Evolutionary conservation across 257 asterid species (phyloP), one percentile per base, ranked within the genome.

Genomic region (Solanum sitiens): DNA sequence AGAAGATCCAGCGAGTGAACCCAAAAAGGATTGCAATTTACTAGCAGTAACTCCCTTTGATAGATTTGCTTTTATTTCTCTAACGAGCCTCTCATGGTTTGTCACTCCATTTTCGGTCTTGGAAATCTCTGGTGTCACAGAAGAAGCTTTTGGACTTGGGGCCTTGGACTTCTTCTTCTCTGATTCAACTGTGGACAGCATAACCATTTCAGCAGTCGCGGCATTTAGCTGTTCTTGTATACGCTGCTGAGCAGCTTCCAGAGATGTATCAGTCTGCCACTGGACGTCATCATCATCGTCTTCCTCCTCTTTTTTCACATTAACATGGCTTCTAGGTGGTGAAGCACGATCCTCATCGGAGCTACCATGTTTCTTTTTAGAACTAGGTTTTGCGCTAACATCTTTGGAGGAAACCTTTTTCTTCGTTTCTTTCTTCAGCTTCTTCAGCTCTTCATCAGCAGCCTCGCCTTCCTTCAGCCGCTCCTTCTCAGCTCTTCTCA

Each of bases 401-500:
- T 87, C 89, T 72, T 80, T 87, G 8, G 89, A 63, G 33, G 89
- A 59, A 53, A 50, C 89, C 47, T 87, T 87, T 27, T 87, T 87
- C 86, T 87, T 87, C 15, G 83, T 16, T n/a, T 87, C 88, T 42
- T 87, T 87, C 89, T 87, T 87, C 82, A 67, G 71, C 68, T 87
- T 87, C 80, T 87, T 87, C 76, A 20, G 80, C 85, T 89, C 90
- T 56, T 84, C 90, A 84, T 88, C 90, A 73, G 90, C 90, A 74
- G 88, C 88, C 75, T 88, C 87, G 0, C 90, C 90, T 88, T 88
- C 90, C 72, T 88, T 88, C 79, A 88, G 40, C 2, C 90, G 75
- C 44, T 88, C 90, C 86, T 88, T 86, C 89, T 88, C 90, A 86
- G 90, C 90, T 79, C 90, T 88, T 83, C 90, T 86, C 89, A 88